These are phyloP conservation scores for Kalmanozyma brasiliensis DNA, from an alignment of 1,284 basidiomycete species.

Conservation along the genomic window DNA sequence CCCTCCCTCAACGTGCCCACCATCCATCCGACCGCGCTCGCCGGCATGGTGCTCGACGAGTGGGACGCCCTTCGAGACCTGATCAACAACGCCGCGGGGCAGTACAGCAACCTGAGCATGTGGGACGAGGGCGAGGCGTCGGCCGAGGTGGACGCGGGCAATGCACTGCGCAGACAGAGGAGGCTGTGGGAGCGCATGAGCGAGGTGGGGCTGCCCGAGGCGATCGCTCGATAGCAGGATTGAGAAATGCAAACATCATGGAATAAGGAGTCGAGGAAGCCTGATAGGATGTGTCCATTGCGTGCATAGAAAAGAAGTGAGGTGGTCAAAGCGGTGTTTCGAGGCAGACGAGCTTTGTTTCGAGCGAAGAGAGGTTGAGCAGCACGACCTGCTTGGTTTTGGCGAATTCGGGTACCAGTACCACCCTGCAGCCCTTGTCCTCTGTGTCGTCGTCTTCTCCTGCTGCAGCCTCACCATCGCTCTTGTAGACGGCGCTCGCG, in stretches of 20 bases:
- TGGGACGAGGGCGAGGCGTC: constrained; percentile 29
- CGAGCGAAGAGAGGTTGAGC: constrained; percentile 74
- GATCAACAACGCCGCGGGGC: constrained; percentile 46
- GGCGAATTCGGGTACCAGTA: constrained; percentile 85
- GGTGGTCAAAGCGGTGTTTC: constrained; percentile 11
- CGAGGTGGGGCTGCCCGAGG: constrained; percentile 27
- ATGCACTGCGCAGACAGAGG: constrained; percentile 33
- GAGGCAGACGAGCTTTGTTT: constrained; percentile 69
- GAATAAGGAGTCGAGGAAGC: too few relatives aligned
- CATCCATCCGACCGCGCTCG: constrained; percentile 35
- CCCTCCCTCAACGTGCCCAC: constrained; percentile 34
- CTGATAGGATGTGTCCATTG: not conserved
- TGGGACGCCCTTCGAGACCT: constrained; percentile 63
- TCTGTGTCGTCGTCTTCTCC: constrained; percentile 43
- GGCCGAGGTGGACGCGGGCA: constrained; percentile 33
- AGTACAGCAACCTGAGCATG: constrained; percentile 39
- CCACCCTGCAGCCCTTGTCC: constrained; percentile 74
- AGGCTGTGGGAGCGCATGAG: constrained; percentile 22
- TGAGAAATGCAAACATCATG: constrained; percentile 1
- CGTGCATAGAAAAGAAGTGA: not conserved
- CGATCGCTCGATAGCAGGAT: not conserved
- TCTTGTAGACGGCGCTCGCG: constrained; percentile 71
- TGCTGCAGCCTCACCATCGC: constrained; percentile 54
- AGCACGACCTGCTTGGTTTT: constrained; percentile 75
- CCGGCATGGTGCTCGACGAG: constrained; percentile 43